Percentiles rank a stretch among this genome's conserved stretches.
These are phyloP conservation scores for Zymoseptoria passerinii DNA, from an alignment of 2,329 filamentous ascomycete genomes.

Conservation along the genomic window DNA sequence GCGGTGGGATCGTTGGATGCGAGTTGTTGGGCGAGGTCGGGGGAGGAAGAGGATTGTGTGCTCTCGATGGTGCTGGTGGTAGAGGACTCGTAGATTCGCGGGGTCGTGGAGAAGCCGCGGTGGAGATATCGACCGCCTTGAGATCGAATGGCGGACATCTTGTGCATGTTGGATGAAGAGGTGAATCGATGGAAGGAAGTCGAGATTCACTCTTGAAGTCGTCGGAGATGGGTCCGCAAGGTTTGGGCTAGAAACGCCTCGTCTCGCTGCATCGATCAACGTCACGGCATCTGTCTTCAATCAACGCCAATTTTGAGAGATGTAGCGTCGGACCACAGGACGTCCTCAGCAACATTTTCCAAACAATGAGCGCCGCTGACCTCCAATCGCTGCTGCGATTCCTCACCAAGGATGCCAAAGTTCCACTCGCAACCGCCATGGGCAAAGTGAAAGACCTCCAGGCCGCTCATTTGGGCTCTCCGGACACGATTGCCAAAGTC, in stretches of 20 bases:
- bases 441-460: constrained; percentile 48
- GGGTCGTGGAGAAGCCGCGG: neutral
- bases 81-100: neutral
- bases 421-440: constrained; percentile 48
- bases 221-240: neutral
- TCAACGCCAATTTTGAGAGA: neutral
- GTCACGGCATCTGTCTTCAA: neutral
- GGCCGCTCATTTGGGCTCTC: constrained; percentile 38
- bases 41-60: neutral
- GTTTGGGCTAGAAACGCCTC: neutral
- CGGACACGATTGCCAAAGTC: constrained; percentile 43
- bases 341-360: neutral
- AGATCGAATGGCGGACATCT: neutral
- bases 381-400: constrained; percentile 45
- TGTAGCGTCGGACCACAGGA: neutral
- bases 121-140: neutral
- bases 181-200: neutral
- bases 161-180: neutral
- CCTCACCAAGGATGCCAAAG: constrained; percentile 49
- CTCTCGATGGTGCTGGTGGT: neutral
- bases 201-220: neutral
- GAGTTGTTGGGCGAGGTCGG: neutral
- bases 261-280: neutral
- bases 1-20: neutral
- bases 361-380: constrained; percentile 16